phyloP scores from a whole-genome alignment of 208 protist species.

The Phytomonas sp. region DNA sequence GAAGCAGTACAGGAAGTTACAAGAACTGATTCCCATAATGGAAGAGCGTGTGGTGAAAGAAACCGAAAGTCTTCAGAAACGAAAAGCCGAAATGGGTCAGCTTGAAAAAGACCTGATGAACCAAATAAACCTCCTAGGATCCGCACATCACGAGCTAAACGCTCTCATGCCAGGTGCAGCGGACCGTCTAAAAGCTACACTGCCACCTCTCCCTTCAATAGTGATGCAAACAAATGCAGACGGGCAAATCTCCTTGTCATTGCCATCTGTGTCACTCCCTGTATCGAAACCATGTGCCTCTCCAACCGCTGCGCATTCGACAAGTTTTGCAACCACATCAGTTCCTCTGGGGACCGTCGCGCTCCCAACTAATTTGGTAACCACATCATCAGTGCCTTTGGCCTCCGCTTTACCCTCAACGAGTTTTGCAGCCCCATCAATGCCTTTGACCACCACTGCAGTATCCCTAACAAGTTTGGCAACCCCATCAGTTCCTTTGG shows the following conservation, averaged over 20 bases:
- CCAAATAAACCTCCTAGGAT: constrained; percentile 34
- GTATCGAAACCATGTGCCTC: neutral
- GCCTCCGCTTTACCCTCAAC: neutral
- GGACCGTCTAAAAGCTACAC: constrained; percentile 19
- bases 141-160: constrained; percentile 42
- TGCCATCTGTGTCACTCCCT: neutral
- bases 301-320: neutral
- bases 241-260: neutral
- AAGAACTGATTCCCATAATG: constrained; percentile 31
- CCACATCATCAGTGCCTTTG: neutral
- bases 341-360: constrained; percentile 5
- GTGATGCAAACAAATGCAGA: constrained; percentile 11
- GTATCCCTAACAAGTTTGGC: neutral
- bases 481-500: constrained; percentile 5
- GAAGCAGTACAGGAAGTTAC: constrained; percentile 25
- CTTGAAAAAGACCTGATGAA: constrained; percentile 46
- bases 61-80: constrained; percentile 20
- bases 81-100: constrained; percentile 18
- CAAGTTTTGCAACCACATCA: neutral
- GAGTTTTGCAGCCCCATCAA: neutral
- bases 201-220: constrained; percentile 16
- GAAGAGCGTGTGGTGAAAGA: constrained; percentile 30
- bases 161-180: constrained; percentile 22
- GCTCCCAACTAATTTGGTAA: neutral
- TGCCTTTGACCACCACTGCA: neutral